Evolutionary conservation across 192 early-diverging fungal genomes (phyloP).

Genomic region (Allomyces arbusculus): DNA sequence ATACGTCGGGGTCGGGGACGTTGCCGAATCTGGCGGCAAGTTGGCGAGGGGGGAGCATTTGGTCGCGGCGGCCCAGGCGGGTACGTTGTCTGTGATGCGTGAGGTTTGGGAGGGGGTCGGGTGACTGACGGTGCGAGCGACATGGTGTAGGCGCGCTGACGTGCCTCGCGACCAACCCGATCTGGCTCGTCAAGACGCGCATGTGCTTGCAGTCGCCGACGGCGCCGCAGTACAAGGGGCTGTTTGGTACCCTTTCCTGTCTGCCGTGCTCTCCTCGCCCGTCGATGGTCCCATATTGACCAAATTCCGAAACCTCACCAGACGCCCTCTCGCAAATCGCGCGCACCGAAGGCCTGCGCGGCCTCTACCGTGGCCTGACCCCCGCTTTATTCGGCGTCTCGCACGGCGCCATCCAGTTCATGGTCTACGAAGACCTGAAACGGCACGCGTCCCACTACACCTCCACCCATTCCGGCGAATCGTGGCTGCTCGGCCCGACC

Average conservation of each 20-base stretch:
- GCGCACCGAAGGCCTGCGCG: constrained; percentile 45
- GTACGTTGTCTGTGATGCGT: no score
- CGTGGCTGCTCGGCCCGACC: constrained; percentile 4
- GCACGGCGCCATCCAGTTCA: constrained; percentile 95
- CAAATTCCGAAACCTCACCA: neutral
- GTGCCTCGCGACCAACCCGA: constrained; percentile 50
- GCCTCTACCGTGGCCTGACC: constrained; percentile 59
- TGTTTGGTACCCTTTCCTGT: no score
- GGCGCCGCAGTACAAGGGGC: neutral
- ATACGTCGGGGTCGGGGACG: constrained; percentile 18
- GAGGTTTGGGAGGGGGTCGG: no score
- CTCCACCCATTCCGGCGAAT: neutral
- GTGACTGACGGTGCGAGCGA: neutral
- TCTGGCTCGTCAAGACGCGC: constrained; percentile 71
- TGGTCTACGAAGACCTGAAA: constrained; percentile 97
- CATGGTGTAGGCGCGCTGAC: constrained; percentile 30
- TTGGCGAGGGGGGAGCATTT: constrained; percentile 62
- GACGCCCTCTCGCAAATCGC: constrained; percentile 38
- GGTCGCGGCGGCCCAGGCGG: constrained; percentile 54
- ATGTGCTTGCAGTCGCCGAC: constrained; percentile 27
- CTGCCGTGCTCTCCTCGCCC: no score
- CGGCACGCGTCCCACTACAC: constrained; percentile 22
- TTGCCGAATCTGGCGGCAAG: constrained; percentile 8
- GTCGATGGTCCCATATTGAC: no score
- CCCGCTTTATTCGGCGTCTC: constrained; percentile 79